Evolutionary conservation across 2,329 filamentous ascomycete genomes (phyloP), one percentile per base, ranked within the genome.

Genomic region (Arthrocladium fulminans): DNA sequence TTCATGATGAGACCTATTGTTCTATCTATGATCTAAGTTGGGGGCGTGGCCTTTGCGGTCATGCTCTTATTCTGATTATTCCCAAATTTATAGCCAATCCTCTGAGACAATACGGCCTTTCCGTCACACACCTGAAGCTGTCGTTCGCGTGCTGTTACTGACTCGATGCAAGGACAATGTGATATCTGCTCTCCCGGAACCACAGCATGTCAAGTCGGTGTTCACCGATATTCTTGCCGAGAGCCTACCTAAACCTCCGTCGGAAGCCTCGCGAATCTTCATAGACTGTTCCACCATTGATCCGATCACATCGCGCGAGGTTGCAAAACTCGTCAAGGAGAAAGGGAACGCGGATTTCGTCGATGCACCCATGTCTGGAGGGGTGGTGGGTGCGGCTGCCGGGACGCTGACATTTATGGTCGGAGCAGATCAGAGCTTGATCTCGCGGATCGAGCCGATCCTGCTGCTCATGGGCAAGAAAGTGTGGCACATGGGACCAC

Each of bases 251-350:
- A 66, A 65, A 25, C 61, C 73, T 17, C 63, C 69, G 1, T 64
- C 71, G 2, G 69, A 72, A 34, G 75, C 74, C 44, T 72, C 83
- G 50, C 82, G 88, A 32, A 70, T 96, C 50, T 96, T 94, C 66
- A 92, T 98, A 62, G 92, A 98, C 67, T 90, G 86, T 66, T 97
- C 90, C 2, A 98, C 92, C 13, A 97, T 98, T 62, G 92, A 97
- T 66, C 88, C 89, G 0, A 80, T 81, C 25, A 87, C 88, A 2
- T 96, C 89, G 1, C 80, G 80, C 32, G 76, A 81, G 56, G 83
- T 97, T 3, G 88, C 88, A 19, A 73, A 80, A 52, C 75, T 76
- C 20, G 82, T 94, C 1, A 77, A 73, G 49, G 76, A 77, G 3
- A 52, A 54, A 13, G 30, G 40, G 12, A 51, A 51, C 13, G 79